These are phyloP conservation scores for Linum usitatissimum DNA, from an alignment of 345 rosid species.

Conservation along the genomic window DNA sequence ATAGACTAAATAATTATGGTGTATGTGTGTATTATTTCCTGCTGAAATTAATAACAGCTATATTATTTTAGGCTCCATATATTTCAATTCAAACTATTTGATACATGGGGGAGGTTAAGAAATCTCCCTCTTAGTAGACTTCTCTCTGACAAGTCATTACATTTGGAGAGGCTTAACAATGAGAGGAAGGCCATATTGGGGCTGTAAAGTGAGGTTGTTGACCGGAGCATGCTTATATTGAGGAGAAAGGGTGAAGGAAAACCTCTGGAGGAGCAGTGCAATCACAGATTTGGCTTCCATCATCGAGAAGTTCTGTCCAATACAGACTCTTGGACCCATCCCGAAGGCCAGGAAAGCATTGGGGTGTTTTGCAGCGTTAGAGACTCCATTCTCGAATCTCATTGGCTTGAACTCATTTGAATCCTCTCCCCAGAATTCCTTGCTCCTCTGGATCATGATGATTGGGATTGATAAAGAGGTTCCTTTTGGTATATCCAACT, in stretches of 20 bases:
- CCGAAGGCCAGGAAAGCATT: slow-evolving; percentile 38
- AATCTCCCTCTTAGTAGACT: too few relatives aligned
- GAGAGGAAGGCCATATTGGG: slow-evolving; percentile 38
- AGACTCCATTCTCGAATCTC: slow-evolving; percentile 35
- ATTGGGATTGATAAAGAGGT: slow-evolving; percentile 17
- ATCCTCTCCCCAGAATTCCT: slow-evolving; percentile 53
- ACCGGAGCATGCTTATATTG: slow-evolving; percentile 37
- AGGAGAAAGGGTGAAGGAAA: slow-evolving; percentile 44
- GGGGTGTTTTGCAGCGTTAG: slow-evolving; percentile 36
- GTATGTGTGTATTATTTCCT: background rate
- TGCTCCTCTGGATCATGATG: slow-evolving; percentile 30
- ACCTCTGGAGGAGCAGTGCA: slow-evolving; percentile 36
- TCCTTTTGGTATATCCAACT: slow-evolving; percentile 39
- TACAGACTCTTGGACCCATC: slow-evolving; percentile 46
- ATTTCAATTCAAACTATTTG: too few relatives aligned
- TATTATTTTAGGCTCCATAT: too few relatives aligned
- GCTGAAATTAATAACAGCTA: slow-evolving; percentile 21
- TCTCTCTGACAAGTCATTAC: background rate
- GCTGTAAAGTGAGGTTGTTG: slow-evolving; percentile 26
- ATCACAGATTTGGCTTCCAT: slow-evolving; percentile 47
- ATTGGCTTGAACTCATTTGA: slow-evolving; percentile 44
- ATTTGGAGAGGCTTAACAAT: slow-evolving; percentile 23
- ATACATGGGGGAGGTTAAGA: too few relatives aligned
- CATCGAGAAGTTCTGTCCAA: slow-evolving; percentile 56
- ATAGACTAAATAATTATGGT: slow-evolving; percentile 21